Conservation (phyloP, 192 early-diverging fungal species). For the Gonapodya sp. region DNA sequence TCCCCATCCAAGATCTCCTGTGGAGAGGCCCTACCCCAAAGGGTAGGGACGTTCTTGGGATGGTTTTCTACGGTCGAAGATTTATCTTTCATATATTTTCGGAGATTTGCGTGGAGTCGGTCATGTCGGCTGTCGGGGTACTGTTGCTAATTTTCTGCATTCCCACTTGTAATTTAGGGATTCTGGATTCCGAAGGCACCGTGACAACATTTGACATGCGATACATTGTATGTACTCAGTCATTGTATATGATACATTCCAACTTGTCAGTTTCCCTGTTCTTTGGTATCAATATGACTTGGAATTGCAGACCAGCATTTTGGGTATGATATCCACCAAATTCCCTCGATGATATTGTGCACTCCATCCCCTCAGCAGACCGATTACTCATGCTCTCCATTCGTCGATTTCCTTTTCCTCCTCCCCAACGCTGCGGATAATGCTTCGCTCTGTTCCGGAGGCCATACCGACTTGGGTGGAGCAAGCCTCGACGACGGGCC, state of each 20-base stretch:
- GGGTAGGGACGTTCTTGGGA: neutral
- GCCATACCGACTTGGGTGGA: neutral
- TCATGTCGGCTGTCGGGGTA: too few relatives aligned
- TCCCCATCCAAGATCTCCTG: neutral
- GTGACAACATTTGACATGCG: neutral
- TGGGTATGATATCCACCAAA: too few relatives aligned
- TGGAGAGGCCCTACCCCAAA: neutral
- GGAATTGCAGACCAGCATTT: too few relatives aligned
- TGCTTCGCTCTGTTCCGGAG: neutral
- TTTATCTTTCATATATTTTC: neutral
- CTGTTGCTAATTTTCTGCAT: neutral
- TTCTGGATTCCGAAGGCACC: neutral
- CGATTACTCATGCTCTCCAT: too few relatives aligned
- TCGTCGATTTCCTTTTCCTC: neutral
- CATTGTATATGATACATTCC: too few relatives aligned
- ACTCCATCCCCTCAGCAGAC: too few relatives aligned
- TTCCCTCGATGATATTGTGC: too few relatives aligned
- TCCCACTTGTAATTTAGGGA: neutral
- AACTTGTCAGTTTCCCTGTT: too few relatives aligned
- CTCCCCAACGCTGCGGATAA: neutral
- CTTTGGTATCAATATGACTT: too few relatives aligned
- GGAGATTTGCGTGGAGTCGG: neutral
- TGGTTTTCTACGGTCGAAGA: slow-evolving; percentile 1
- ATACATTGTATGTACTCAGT: too few relatives aligned
- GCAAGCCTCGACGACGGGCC: neutral